Base-by-base conservation (phyloP, 345 rosid species). In the Aurinia saxatilis region DNA sequence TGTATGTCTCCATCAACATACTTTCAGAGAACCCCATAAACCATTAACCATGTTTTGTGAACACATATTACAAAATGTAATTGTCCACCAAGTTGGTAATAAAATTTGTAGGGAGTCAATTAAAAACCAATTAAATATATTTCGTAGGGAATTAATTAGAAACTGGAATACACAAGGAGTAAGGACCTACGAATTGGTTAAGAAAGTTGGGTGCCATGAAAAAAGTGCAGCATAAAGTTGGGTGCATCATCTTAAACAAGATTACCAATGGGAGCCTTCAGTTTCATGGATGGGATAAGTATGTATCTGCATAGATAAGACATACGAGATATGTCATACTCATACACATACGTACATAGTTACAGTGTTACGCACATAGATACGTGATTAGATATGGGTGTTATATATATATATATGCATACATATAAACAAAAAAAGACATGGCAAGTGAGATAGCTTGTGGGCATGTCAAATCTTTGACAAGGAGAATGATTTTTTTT, bases 401-500 rank as follows among this genome's bases (percentile, higher is more conserved):
- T 27, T 42, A 19, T 21, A 33, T 17, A 10, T 27, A 44, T 21
- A n/a, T 14, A 36, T 35, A 23, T 17, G 34, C 67, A n/a, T n/a
- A 52, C 21, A 52, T 68, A 51, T n/a, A 44, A 68, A 52, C 55
- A 44, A 68, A 57, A 50, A 15, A 60, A 36, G 41, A 53, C 67
- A 53, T 61, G 50, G 56, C 63, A 69, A 61, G 67, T 69, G 73
- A 61, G 49, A 29, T 36, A 54, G 63, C 57, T 62, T 54, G 63
- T 69, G 68, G 73, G 37, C 63, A 70, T 62, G 63, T 21, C 68
- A 62, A 61, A 14, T 25, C 42, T 69, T 37, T 36, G 49, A 54
- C 40, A 44, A 46, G 18, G 36, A 52, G 62, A 61, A 69, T 46
- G 35, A 45, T 21, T 21, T n/a, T n/a, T n/a, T n/a, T n/a, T n/a